phyloP scores from a whole-genome alignment of 2,329 filamentous ascomycete genomes.

The Fusarium verrucosum region DNA sequence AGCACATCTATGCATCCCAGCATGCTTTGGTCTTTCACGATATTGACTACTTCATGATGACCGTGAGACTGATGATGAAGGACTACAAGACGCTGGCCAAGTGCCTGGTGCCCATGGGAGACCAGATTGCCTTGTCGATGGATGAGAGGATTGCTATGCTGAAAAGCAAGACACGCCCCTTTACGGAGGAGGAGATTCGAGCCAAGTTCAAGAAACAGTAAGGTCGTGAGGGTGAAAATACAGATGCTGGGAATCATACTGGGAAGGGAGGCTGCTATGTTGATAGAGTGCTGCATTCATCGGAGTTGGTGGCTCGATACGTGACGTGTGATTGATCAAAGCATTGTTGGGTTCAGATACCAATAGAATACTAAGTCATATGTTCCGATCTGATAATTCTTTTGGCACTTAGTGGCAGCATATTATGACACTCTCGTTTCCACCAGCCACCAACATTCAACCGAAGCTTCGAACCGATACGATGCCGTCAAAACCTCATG shows the following conservation, averaged over 20 bases:
- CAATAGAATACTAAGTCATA: not conserved
- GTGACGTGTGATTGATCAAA: not conserved
- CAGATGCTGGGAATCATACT: not conserved
- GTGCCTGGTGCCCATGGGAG: constrained; percentile 77
- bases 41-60: constrained; percentile 83
- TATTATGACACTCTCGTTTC: too few relatives aligned
- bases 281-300: not conserved
- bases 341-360: not conserved
- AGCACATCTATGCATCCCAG: constrained; percentile 71
- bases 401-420: too few relatives aligned
- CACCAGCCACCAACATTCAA: too few relatives aligned
- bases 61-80: constrained; percentile 72
- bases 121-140: constrained; percentile 72
- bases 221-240: not conserved
- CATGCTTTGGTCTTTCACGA: constrained; percentile 80
- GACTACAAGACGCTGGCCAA: constrained; percentile 75
- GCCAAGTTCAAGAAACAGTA: constrained; percentile 34
- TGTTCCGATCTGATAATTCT: accelerated
- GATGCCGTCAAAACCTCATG: not conserved
- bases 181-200: constrained; percentile 40
- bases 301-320: not conserved
- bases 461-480: too few relatives aligned
- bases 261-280: not conserved
- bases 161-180: constrained; percentile 37
- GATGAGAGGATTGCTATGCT: constrained; percentile 49